Evolutionary conservation across 306 rosid genomes (phyloP).

Genomic region (Cicer judaicum): DNA sequence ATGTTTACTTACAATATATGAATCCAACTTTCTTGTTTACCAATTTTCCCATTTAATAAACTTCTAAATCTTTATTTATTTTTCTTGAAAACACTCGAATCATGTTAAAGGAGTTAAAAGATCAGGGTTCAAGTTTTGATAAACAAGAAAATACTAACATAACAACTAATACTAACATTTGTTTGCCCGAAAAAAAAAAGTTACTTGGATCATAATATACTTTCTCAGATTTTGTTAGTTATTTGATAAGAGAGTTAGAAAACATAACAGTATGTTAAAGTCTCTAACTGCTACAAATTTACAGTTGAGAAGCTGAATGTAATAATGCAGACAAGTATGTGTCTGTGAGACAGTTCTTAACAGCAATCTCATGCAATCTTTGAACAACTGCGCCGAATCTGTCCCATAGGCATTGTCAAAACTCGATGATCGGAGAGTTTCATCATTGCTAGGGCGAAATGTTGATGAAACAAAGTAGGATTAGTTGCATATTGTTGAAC

Average conservation of each 20-base stretch:
- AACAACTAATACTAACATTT: no score
- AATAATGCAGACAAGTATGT: slow-evolving; percentile 12
- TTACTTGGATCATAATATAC: slow-evolving; percentile 26
- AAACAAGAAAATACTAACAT: no score
- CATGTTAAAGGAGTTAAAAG: neutral
- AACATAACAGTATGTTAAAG: neutral
- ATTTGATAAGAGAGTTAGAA: slow-evolving; percentile 20
- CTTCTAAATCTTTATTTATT: neutral
- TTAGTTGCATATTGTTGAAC: slow-evolving; percentile 47
- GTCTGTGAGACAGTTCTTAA: slow-evolving; percentile 10
- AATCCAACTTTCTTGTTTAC: slow-evolving; percentile 18
- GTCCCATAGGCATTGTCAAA: slow-evolving; percentile 52
- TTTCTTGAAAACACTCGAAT: slow-evolving; percentile 35
- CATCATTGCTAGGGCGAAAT: slow-evolving; percentile 54
- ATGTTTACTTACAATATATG: neutral
- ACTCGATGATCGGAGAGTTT: slow-evolving; percentile 54
- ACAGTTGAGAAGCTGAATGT: slow-evolving; percentile 8
- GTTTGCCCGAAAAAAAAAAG: no score
- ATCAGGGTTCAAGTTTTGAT: no score
- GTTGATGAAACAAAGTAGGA: slow-evolving; percentile 43
- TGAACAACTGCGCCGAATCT: slow-evolving; percentile 51
- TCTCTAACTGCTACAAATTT: neutral
- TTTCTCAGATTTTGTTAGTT: slow-evolving; percentile 1
- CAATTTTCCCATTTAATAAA: neutral
- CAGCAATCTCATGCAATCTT: slow-evolving; percentile 43